Conservation (phyloP, 257 asterid species). For the Pogostemon cablin region DNA sequence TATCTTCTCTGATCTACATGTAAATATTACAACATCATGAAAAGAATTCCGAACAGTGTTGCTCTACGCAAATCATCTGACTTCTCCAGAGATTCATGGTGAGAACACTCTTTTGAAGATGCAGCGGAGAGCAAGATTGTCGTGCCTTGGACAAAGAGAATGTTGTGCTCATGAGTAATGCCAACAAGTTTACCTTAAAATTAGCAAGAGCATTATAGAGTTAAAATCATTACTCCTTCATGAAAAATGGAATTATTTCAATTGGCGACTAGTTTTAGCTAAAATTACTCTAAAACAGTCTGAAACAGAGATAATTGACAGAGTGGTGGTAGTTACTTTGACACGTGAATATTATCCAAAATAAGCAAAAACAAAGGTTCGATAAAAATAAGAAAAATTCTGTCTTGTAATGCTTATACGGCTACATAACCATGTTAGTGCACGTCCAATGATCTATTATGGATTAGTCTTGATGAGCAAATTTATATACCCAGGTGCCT, state of each 20-base stretch:
- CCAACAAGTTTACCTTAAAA: conserved; percentile 31
- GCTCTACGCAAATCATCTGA: conserved; percentile 10
- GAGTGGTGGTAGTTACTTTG: conserved; percentile 7
- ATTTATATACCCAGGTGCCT: no score
- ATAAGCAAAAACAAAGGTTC: background rate
- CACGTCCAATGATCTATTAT: background rate
- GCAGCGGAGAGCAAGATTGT: conserved; percentile 26
- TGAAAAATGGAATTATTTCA: background rate
- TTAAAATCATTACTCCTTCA: background rate
- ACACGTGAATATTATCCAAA: background rate
- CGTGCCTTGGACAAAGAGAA: conserved; percentile 1
- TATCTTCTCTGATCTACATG: background rate
- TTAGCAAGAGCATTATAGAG: background rate
- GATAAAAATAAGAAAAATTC: background rate
- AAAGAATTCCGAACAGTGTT: conserved; percentile 15
- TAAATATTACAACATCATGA: conserved; percentile 27
- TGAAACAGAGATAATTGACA: background rate
- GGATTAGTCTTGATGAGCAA: background rate
- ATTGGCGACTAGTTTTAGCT: background rate
- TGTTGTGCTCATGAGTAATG: conserved; percentile 11
- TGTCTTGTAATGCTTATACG: background rate
- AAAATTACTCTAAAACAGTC: background rate
- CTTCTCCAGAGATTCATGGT: background rate
- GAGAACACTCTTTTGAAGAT: conserved; percentile 21
- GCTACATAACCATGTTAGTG: background rate